These are phyloP conservation scores for Boletus calvinii DNA, from an alignment of 1,284 basidiomycete species.

Conservation along the genomic window DNA sequence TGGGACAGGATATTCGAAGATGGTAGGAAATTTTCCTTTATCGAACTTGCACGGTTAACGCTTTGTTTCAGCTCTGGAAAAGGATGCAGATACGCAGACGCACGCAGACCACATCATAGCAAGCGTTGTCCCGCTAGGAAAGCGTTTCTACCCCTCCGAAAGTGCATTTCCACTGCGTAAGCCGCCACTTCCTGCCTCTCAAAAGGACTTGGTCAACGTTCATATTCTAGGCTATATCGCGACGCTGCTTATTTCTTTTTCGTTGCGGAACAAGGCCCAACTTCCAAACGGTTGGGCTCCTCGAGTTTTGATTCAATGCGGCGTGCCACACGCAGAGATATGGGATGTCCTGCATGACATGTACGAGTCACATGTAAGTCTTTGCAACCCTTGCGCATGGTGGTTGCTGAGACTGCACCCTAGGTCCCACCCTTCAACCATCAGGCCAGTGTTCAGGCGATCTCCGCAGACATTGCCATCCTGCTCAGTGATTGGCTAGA, in stretches of 20 bases:
- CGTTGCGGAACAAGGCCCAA: constrained; percentile 57
- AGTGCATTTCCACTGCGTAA: constrained; percentile 84
- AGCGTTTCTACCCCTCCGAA: constrained; percentile 88
- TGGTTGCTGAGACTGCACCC: constrained; percentile 4
- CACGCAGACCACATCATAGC: constrained; percentile 63
- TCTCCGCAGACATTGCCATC: constrained; percentile 76
- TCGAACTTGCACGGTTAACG: constrained; percentile 2
- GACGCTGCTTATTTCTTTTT: constrained; percentile 67
- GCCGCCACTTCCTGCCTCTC: constrained; percentile 25
- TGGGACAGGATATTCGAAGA: constrained; percentile 88
- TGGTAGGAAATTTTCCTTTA: constrained; percentile 44
- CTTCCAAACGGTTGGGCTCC: constrained; percentile 79
- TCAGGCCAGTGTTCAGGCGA: constrained; percentile 70
- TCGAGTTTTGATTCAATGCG: constrained; percentile 72
- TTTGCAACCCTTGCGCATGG: not conserved
- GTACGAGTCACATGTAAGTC: constrained; percentile 79
- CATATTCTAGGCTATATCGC: constrained; percentile 61
- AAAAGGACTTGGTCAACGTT: constrained; percentile 3
- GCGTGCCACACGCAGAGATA: constrained; percentile 72
- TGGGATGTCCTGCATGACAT: constrained; percentile 87
- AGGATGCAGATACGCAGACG: constrained; percentile 46
- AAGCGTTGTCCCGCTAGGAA: constrained; percentile 70
- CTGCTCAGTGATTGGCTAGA: constrained; percentile 76
- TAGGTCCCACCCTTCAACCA: constrained; percentile 84
- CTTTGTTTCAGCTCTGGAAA: constrained; percentile 45